Conservation (phyloP, 495 filamentous ascomycete genomes). For the Xylaria curta region DNA sequence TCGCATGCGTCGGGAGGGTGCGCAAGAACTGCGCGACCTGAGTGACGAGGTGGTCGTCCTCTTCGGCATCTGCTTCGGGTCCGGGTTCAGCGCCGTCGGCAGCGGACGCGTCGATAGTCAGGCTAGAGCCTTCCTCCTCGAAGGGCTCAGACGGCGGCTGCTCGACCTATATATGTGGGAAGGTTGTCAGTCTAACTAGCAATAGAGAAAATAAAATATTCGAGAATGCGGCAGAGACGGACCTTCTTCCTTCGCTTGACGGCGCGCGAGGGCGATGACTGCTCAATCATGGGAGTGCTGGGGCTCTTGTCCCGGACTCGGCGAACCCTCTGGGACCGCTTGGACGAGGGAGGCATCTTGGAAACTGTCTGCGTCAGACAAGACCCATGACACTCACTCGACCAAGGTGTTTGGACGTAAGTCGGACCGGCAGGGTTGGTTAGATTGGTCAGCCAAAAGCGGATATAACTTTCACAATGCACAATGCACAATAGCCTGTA, state of each 20-base stretch:
- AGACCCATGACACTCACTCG: constrained; percentile 23
- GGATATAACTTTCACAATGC: neutral
- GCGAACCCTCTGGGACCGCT: constrained; percentile 50
- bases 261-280: constrained; percentile 73
- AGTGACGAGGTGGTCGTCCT: constrained; percentile 71
- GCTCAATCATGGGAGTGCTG: constrained; percentile 40
- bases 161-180: constrained; percentile 36
- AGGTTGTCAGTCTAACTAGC: constrained; percentile 29
- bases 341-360: constrained; percentile 51
- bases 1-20: constrained; percentile 65
- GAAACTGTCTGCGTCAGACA: constrained; percentile 9
- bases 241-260: constrained; percentile 80
- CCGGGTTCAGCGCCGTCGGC: constrained; percentile 43
- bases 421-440: neutral
- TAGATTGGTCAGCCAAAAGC: constrained; percentile 1
- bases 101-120: constrained; percentile 54
- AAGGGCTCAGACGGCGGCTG: constrained; percentile 41
- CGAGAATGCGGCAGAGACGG: constrained; percentile 31
- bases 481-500: neutral
- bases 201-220: constrained; percentile 35
- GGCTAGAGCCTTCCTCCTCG: constrained; percentile 51
- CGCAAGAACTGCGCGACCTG: constrained; percentile 73
- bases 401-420: neutral
- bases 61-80: constrained; percentile 37
- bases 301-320: constrained; percentile 47